phyloP scores from a whole-genome alignment of 352 stramenopile species.

The Globisporangium nagaii region DNA sequence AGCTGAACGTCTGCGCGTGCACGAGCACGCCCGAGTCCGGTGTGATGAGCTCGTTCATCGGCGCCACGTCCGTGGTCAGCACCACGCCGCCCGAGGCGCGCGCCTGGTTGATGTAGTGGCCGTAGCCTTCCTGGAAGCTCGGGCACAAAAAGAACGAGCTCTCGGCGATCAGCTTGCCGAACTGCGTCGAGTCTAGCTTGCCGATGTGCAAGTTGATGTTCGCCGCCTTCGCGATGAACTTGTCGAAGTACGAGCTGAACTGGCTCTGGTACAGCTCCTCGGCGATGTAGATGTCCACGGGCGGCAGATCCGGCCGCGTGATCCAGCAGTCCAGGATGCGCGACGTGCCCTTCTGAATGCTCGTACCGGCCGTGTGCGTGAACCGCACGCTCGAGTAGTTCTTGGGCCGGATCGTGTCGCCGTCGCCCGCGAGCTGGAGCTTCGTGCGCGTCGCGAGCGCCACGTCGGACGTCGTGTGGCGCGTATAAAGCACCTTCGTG shows the following conservation, averaged over 20 bases:
- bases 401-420: conserved; percentile 14
- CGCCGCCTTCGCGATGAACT: conserved; percentile 15
- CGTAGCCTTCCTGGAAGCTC: conserved; percentile 49
- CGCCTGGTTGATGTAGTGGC: conserved; percentile 66
- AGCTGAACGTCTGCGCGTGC: conserved; percentile 7
- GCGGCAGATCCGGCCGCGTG: conserved; percentile 21
- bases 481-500: conserved; percentile 35
- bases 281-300: conserved; percentile 27
- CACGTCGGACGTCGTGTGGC: conserved; percentile 52
- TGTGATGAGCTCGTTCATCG: conserved; percentile 62
- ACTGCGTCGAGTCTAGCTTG: conserved; percentile 25
- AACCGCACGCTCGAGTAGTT: conserved; percentile 37
- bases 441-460: conserved; percentile 17
- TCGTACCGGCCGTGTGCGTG: conserved; percentile 39
- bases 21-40: conserved; percentile 34
- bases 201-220: conserved; percentile 30
- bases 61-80: conserved; percentile 42
- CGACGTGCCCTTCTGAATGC: conserved; percentile 36
- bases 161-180: conserved; percentile 35
- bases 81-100: conserved; percentile 36
- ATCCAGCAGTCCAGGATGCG: conserved; percentile 42
- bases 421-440: too few species aligned
- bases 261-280: conserved; percentile 25
- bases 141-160: conserved; percentile 41
- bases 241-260: conserved; percentile 18